A percentile compares a stretch with the other conserved stretches of the same genome.
These are phyloP conservation scores for Xylaria digitata DNA, from an alignment of 2,329 filamentous ascomycete species.

Conservation along the genomic window DNA sequence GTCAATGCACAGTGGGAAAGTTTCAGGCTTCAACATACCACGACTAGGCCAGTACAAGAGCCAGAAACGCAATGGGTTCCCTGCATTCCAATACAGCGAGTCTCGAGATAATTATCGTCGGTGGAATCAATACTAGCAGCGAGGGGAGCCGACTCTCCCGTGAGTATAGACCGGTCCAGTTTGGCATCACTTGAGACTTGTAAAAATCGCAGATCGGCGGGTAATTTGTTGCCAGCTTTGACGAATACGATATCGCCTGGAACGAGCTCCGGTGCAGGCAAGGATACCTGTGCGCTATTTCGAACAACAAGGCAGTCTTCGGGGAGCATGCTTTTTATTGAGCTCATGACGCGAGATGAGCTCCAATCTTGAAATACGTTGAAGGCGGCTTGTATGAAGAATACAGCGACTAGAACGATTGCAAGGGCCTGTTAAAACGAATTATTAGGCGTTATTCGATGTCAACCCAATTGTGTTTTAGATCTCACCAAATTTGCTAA, in stretches of 20 bases:
- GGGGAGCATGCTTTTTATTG: slow-evolving; percentile 83
- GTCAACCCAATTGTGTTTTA: not conserved
- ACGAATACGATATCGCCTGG: slow-evolving; percentile 77
- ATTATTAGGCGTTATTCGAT: slow-evolving; percentile 15
- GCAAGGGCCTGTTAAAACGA: slow-evolving; percentile 65
- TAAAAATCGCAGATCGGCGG: slow-evolving; percentile 77
- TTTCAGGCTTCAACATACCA: slow-evolving; percentile 50
- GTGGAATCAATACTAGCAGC: slow-evolving; percentile 72
- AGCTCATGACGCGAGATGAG: slow-evolving; percentile 79
- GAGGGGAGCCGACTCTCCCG: slow-evolving; percentile 70
- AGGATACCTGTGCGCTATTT: slow-evolving; percentile 62
- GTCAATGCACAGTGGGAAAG: not conserved
- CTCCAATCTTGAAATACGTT: slow-evolving; percentile 81
- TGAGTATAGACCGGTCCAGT: slow-evolving; percentile 79
- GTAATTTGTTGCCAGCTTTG: slow-evolving; percentile 78
- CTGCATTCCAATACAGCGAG: slow-evolving; percentile 78
- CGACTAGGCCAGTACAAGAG: slow-evolving; percentile 72
- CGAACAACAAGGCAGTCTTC: slow-evolving; percentile 75
- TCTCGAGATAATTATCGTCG: slow-evolving; percentile 81
- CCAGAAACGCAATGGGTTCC: slow-evolving; percentile 83
- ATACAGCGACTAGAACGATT: slow-evolving; percentile 78
- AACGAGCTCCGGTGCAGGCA: slow-evolving; percentile 71
- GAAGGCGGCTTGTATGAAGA: slow-evolving; percentile 75
- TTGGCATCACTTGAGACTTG: slow-evolving; percentile 75
- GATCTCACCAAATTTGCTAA: slow-evolving; percentile 67